Base-by-base conservation (phyloP, 2,329 filamentous ascomycete species). In the Talaromyces sp. region DNA sequence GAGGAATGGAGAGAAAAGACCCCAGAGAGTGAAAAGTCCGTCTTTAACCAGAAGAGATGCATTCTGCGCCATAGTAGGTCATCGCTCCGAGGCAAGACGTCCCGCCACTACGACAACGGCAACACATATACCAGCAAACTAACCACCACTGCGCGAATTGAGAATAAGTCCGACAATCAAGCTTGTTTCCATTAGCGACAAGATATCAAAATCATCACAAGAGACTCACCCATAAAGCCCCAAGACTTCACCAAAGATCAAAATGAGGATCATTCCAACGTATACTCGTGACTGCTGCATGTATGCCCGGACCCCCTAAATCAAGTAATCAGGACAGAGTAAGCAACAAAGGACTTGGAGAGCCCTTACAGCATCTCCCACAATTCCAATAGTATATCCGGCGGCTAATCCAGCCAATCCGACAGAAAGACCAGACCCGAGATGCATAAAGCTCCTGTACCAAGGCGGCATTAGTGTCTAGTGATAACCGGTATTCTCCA, bases 181-280 rank as follows among this genome's bases (percentile, higher is more conserved):
- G 43, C 91, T 95, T 38, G 56, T 13, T 67, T 32, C 31, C 24
- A 26, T 49, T 38, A 56, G 56, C 52, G 4, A 24, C 5, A 29
- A n/a, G 35, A 32, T n/a, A 41, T 19, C 32, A 52, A 27, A n/a
- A n/a, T 31, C 17, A 21, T 13, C 19, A 26, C 21, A 24, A 53
- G 24, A 43, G 27, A 58, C 88, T 67, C 82, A 96, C 91, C 95
- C 95, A 71, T 99, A 99, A 32, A 99, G 87, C 75, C 95, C 95
- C 73, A 99, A 75, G 19, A 99, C 95, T 82, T 99, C 95, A 60
- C 91, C 95, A 74, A 99, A 99, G 85, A 99, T 99, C 65, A 98
- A 84, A 68, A 98, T 98, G 70, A 99, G 80, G 53, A 99, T 93
- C 95, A 98, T 98, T 76, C 95, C 95, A 55, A 99, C 95, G 69